Evolutionary conservation across 2,329 filamentous ascomycete species (phyloP), one percentile per base, ranked within the genome.

Genomic region (Penicillium sp.): DNA sequence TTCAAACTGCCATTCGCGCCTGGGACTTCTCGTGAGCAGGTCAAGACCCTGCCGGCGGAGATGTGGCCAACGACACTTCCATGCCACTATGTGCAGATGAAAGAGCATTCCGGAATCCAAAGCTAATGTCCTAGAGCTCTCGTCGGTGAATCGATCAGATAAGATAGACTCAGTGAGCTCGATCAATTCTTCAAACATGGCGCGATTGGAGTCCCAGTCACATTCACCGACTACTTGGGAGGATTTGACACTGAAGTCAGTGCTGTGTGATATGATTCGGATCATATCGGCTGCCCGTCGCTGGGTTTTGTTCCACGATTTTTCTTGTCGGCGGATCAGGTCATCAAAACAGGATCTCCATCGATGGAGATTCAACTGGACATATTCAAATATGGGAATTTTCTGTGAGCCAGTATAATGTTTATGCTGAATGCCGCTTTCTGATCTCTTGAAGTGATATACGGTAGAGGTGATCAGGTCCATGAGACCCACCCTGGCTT

Each of bases 41-140:
- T 60, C 54, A 8, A 62, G 45, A 4, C 50, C 56, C 8, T 43
- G 51, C 13, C 61, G 60, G 16, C 58, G 58, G 18, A 62, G 33
- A 33, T 47, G 34, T 16, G 60, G 58, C 51, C 57, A 59, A n/a
- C 61, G 61, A 31, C 60, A 62, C 23, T 57, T 62, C 59, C 61
- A 63, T 2, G 58, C 58, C n/a, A 58, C 52, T 2, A 52, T 50
- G 21, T 60, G 60, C 28, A 63, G 46, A 4, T 57, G 56, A 41
- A 57, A 64, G 23, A 63, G 53, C 21, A 62, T 15, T 2, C 52
- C 57, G 6, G 46, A 49, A 23, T 64, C 60, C 21, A 63, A 28
- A 42, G 34, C 56, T 3, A 63, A 10, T 0, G 38, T 52, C 6
- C 49, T 47, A 7, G 57, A 47, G 8, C 58, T 10, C 10, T 53